phyloP scores from a whole-genome alignment of 225 moss, liverwort and hornwort genomes.

The Physcomitrellopsis africana region DNA sequence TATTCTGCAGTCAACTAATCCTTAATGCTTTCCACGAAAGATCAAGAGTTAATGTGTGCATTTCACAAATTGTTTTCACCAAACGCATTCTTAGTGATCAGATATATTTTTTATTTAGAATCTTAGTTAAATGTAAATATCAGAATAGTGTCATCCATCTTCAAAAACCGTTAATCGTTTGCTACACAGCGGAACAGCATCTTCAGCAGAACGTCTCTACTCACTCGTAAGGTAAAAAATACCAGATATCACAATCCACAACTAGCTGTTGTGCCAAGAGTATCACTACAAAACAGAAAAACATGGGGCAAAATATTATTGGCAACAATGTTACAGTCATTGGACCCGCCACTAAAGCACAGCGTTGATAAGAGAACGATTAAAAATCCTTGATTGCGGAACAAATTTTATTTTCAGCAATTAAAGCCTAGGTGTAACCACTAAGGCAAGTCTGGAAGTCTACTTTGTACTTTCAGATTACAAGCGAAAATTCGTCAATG shows the following conservation, averaged over 20 bases:
- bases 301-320: not conserved
- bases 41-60: not conserved
- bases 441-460: slow-evolving; percentile 1
- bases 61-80: not conserved
- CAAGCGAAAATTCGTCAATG: slow-evolving; percentile 1
- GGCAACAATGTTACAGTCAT: not conserved
- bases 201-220: not conserved
- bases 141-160: not conserved
- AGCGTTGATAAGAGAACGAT: not conserved
- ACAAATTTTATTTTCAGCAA: slow-evolving; percentile 8
- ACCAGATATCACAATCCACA: not conserved
- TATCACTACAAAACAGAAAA: not conserved
- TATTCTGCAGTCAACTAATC: slow-evolving; percentile 39
- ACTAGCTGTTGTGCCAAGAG: not conserved
- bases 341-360: slow-evolving; percentile 7
- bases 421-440: slow-evolving; percentile 9
- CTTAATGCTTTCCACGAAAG: slow-evolving; percentile 39
- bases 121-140: not conserved
- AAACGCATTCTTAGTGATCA: slow-evolving; percentile 2
- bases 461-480: slow-evolving; percentile 17
- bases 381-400: not conserved
- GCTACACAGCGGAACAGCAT: not conserved
- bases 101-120: not conserved
- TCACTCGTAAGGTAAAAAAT: slow-evolving; percentile 11
- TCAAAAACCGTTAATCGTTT: slow-evolving; percentile 16